phyloP scores from a whole-genome alignment of 169 alveolate species.

The Cryptosporidium canis region DNA sequence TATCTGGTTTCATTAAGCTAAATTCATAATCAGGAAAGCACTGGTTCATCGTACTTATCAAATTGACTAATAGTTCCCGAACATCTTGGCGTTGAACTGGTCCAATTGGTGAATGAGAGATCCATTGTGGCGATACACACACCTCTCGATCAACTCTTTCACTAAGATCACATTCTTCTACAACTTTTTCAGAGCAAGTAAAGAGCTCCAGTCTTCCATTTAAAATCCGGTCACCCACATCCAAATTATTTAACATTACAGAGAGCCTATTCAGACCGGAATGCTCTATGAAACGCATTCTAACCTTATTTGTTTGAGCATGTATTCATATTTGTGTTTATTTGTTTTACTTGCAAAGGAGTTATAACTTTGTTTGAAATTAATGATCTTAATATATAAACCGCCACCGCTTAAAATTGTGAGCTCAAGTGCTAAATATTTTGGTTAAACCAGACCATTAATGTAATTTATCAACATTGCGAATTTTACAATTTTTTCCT shows the following conservation, averaged over 20 bases:
- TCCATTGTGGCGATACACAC: conserved; percentile 74
- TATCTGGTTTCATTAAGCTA: conserved; percentile 78
- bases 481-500: neutral
- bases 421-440: neutral
- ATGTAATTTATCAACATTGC: neutral
- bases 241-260: conserved; percentile 74
- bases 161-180: conserved; percentile 57
- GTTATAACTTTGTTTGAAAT: neutral
- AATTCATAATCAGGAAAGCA: conserved; percentile 81
- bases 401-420: neutral
- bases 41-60: conserved; percentile 77
- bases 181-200: conserved; percentile 63
- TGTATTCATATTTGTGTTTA: neutral
- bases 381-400: neutral
- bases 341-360: neutral
- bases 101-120: conserved; percentile 73
- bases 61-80: conserved; percentile 76
- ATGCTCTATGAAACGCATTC: conserved; percentile 78
- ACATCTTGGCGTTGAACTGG: conserved; percentile 66
- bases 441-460: neutral
- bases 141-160: conserved; percentile 69
- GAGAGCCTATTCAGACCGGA: conserved; percentile 76
- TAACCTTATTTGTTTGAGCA: neutral
- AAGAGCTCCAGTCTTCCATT: conserved; percentile 78
- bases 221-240: conserved; percentile 79